phyloP scores from a whole-genome alignment of 2,329 filamentous ascomycete genomes.

The Diplodia sapinea region DNA sequence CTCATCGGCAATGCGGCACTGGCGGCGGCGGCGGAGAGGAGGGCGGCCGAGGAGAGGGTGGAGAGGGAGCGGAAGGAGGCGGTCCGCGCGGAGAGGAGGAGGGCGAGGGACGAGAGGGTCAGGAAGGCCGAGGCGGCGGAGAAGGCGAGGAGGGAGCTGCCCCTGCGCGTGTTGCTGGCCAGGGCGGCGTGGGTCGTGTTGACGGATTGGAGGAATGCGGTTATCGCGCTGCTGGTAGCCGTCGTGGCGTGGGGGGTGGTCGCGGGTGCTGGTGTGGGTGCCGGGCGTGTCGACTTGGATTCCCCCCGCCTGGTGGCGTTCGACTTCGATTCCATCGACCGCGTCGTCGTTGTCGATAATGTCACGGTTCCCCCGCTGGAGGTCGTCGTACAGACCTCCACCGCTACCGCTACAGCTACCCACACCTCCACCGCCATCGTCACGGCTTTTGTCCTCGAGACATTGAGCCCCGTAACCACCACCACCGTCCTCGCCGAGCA shows the following conservation, averaged over 20 bases:
- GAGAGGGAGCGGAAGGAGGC: not conserved
- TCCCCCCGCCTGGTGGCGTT: too few relatives aligned
- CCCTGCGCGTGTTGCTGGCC: constrained; percentile 53
- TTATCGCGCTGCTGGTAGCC: constrained; percentile 39
- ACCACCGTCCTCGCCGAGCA: too few relatives aligned
- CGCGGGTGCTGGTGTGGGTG: not conserved
- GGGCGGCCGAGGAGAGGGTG: constrained; percentile 5
- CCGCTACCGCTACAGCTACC: not conserved
- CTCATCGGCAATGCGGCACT: constrained; percentile 24
- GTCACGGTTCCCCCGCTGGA: constrained; percentile 28
- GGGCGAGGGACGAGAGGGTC: constrained; percentile 6
- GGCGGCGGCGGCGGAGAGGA: constrained; percentile 25
- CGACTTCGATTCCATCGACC: not conserved
- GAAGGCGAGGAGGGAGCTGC: constrained; percentile 46
- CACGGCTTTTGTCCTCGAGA: constrained; percentile 8
- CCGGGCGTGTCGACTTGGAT: not conserved
- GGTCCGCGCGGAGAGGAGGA: not conserved
- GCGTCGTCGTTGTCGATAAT: not conserved
- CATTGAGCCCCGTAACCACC: not conserved
- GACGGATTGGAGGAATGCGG: constrained; percentile 57
- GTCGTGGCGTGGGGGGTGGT: not conserved
- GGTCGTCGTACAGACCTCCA: constrained; percentile 41
- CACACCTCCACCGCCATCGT: not conserved
- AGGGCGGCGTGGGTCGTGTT: constrained; percentile 58
- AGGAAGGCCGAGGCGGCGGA: not conserved